A percentile compares a stretch with the other conserved stretches of the same genome.
Evolutionary conservation across 2,329 filamentous ascomycete genomes (phyloP).

Genomic region (Tolypocladium album): DNA sequence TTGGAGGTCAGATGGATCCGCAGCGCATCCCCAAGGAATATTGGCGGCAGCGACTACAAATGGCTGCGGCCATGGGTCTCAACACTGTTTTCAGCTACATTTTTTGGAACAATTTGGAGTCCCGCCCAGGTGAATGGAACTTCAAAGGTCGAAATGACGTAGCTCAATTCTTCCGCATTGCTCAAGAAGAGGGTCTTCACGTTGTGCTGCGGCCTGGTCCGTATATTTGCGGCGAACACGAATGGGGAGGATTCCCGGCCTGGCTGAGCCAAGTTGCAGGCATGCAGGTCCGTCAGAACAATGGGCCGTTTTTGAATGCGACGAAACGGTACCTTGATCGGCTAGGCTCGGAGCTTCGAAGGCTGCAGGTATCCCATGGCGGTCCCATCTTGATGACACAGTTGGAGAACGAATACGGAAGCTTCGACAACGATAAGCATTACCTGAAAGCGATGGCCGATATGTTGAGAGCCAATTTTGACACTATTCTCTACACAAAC

Average conservation of each 20-base stretch:
- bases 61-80: conserved; percentile 76
- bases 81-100: conserved; percentile 49
- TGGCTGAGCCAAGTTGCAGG: conserved; percentile 30
- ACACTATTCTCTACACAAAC: conserved; percentile 36
- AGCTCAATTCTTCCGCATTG: conserved; percentile 30
- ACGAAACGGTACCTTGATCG: conserved; percentile 24
- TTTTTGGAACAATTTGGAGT: conserved; percentile 39
- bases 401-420: conserved; percentile 41
- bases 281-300: conserved; percentile 29
- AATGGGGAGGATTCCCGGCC: conserved; percentile 37
- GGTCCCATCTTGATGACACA: conserved; percentile 39
- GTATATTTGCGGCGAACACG: conserved; percentile 36
- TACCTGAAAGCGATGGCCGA: conserved; percentile 31
- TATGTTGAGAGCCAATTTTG: conserved; percentile 29
- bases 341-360: conserved; percentile 14
- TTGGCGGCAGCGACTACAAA: conserved; percentile 51
- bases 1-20: conserved; percentile 39
- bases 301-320: conserved; percentile 25
- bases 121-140: conserved; percentile 25
- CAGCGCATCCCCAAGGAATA: conserved; percentile 35
- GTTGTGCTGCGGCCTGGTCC: conserved; percentile 34
- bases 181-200: conserved; percentile 30
- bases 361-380: conserved; percentile 27
- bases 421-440: conserved; percentile 31
- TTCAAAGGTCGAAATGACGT: conserved; percentile 29